Base-by-base conservation (phyloP, 75 land plant genomes). In the Selaginella tamariscina region DNA sequence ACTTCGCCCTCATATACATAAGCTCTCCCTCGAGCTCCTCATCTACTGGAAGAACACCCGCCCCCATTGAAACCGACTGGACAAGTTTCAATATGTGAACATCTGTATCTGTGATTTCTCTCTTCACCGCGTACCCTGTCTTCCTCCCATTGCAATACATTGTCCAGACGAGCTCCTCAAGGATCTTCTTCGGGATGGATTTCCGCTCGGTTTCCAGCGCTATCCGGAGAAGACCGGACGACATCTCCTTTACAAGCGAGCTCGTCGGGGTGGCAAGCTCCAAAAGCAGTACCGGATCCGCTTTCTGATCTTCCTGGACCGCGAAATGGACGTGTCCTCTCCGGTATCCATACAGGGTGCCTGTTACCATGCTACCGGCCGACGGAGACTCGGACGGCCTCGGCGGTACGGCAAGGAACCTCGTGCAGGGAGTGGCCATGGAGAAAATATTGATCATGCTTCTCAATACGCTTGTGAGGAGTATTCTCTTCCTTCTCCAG, bases 311-410 rank as follows among this genome's bases (percentile, higher is more conserved):
- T 1, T 75, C 79, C 55, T 88, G 92, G 29, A 88, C 74, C 1
- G 88, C 86, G 68, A 88, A 75, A 57, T 78, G 78, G 54, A 88
- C 89, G 71, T 83, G 86, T 5, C 92, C 92, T 1, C 76, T 78
- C 0, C 89, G 70, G 65, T 73, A 68, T 0, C 92, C 92, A 65
- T 76, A 88, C 9, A 88, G 79, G 24, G 92, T 88, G 20, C 89
- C 89, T 1, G 77, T 71, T 27, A 88, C 82, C 24, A 63, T 66
- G 22, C 72, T 67, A 2, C 90, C 90, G n/a, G n/a, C n/a, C n/a
- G n/a, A n/a, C n/a, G n/a, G n/a, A n/a, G n/a, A n/a, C n/a, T n/a
- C n/a, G n/a, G n/a, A n/a, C n/a, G n/a, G n/a, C n/a, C n/a, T n/a
- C n/a, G n/a, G n/a, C n/a, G n/a, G n/a, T n/a, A n/a, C n/a, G n/a